Evolutionary conservation across 345 rosid genomes (phyloP).

Genomic region (rapeseed (Brassica napus)): DNA sequence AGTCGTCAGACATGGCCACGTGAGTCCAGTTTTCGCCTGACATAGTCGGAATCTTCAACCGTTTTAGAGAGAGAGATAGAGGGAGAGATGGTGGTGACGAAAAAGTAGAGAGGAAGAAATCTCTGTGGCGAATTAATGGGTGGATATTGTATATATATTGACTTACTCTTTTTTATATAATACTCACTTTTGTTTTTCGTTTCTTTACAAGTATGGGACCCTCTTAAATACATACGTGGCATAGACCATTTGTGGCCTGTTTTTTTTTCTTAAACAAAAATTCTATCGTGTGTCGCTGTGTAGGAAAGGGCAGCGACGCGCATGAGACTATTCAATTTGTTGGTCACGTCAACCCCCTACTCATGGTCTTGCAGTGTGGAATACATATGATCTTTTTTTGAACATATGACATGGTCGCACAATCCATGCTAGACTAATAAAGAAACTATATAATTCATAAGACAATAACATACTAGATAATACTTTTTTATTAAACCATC

Average conservation of each 20-base stretch:
- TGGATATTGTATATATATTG: conserved; percentile 35
- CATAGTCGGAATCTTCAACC: conserved; percentile 41
- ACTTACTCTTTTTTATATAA: too few relatives aligned
- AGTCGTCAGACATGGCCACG: conserved; percentile 56
- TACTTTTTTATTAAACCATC: background rate
- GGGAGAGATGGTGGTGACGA: conserved; percentile 34
- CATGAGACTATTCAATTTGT: background rate
- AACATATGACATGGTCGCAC: background rate
- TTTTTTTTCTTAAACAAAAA: too few relatives aligned
- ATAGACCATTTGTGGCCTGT: too few relatives aligned
- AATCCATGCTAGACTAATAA: background rate
- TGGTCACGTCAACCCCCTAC: background rate
- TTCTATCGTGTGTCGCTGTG: too few relatives aligned
- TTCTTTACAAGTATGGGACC: too few relatives aligned
- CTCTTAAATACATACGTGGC: too few relatives aligned
- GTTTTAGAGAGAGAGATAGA: conserved; percentile 16
- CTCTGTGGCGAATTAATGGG: conserved; percentile 40
- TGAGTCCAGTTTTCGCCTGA: conserved; percentile 62
- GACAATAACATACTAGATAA: background rate
- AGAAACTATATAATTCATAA: background rate
- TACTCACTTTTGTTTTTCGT: too few relatives aligned
- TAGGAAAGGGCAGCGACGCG: too few relatives aligned
- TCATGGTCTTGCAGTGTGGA: background rate
- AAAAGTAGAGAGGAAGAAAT: conserved; percentile 44
- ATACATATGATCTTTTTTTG: background rate